Percentiles rank a stretch among this genome's conserved stretches.
phyloP scores from a whole-genome alignment of 148 eudicot species.

The Spergularia marina region DNA sequence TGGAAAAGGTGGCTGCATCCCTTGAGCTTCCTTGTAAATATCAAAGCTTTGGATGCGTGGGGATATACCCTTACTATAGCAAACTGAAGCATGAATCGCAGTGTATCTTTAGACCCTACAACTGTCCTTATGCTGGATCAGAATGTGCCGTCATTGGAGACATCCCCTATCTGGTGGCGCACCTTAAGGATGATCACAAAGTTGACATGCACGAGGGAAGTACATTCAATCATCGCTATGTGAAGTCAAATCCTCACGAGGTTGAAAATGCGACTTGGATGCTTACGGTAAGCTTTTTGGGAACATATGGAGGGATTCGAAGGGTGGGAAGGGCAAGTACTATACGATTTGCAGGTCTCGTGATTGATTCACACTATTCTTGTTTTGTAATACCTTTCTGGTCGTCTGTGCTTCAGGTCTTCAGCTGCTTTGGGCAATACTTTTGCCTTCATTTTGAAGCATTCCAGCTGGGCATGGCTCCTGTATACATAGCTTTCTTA shows the following conservation, averaged over 20 bases:
- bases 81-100: constrained; percentile 84
- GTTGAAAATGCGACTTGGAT: constrained; percentile 95
- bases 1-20: constrained; percentile 92
- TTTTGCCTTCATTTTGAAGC: constrained; percentile 67
- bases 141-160: constrained; percentile 82
- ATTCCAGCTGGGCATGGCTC: constrained; percentile 54
- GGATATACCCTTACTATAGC: constrained; percentile 81
- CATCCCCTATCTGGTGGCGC: constrained; percentile 67
- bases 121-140: constrained; percentile 91
- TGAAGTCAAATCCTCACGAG: constrained; percentile 84
- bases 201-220: constrained; percentile 94
- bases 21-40: constrained; percentile 88
- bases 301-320: not conserved
- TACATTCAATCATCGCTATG: constrained; percentile 93
- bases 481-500: constrained; percentile 59
- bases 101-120: constrained; percentile 79
- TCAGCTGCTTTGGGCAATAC: constrained; percentile 53
- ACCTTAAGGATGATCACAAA: constrained; percentile 83
- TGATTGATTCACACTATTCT: not conserved
- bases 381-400: not conserved
- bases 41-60: constrained; percentile 68
- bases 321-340: not conserved
- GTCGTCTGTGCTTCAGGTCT: constrained; percentile 30
- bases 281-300: constrained; percentile 68
- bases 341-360: not conserved